Percentiles rank a stretch among this genome's conserved stretches.
phyloP scores from a whole-genome alignment of 306 rosid species.

The Vicia faba region DNA sequence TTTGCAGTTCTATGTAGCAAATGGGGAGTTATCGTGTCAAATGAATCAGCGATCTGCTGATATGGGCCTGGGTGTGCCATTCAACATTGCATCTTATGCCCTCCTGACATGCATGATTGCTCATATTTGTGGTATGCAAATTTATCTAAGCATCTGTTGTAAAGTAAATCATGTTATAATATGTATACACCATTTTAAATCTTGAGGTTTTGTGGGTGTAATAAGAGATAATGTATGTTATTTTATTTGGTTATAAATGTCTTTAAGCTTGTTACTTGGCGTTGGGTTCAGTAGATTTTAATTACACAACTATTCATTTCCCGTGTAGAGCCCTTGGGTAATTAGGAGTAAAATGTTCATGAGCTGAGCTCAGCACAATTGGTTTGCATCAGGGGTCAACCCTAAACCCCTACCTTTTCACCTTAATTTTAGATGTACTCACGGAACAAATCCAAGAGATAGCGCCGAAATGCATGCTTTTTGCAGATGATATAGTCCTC shows the following conservation, averaged over 20 bases:
- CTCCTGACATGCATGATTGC: conserved; percentile 96
- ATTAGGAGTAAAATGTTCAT: neutral
- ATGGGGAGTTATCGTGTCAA: conserved; percentile 91
- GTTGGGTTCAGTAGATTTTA: too few relatives aligned
- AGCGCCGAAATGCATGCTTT: too few relatives aligned
- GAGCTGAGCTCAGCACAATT: conserved; percentile 2
- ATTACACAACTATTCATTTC: too few relatives aligned
- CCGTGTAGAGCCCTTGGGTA: too few relatives aligned
- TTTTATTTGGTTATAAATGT: too few relatives aligned
- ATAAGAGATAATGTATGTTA: too few relatives aligned
- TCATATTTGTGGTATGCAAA: conserved; percentile 90
- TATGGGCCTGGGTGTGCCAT: conserved; percentile 90
- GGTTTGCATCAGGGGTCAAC: too few relatives aligned
- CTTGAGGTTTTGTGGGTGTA: neutral
- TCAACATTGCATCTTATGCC: conserved; percentile 93
- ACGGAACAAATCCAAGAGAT: too few relatives aligned
- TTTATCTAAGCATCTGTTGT: conserved; percentile 28
- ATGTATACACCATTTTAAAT: conserved; percentile 10
- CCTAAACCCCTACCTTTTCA: too few relatives aligned
- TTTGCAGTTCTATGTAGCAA: conserved; percentile 86
- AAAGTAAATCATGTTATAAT: conserved; percentile 11
- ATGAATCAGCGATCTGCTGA: conserved; percentile 98
- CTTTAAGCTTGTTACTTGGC: too few relatives aligned
- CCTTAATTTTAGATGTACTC: too few relatives aligned
- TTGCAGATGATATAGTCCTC: too few relatives aligned